Base-by-base conservation (phyloP, 1,284 basidiomycete genomes). In the Apiotrichum domesticum region DNA sequence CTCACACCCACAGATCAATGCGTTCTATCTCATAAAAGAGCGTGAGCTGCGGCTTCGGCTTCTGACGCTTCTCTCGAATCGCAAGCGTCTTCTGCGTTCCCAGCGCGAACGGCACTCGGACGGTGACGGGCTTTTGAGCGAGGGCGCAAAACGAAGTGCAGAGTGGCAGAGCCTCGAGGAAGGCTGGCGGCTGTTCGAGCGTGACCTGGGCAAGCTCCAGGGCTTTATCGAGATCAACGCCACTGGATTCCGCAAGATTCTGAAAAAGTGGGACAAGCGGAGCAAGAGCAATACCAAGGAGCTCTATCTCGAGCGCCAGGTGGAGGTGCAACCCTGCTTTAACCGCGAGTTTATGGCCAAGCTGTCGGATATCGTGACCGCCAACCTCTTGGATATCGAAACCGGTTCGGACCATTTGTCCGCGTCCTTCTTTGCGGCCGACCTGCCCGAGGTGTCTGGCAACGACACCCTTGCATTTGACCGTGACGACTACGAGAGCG, bases 261-360 rank as follows among this genome's bases (percentile, higher is more conserved):
- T 98, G 62, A 98, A 99, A 71, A 99, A 99, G 74, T 99, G 93
- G 84, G 96, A 98, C 79, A 99, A 98, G 78, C 84, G 90, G 55
- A 93, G 89, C 42, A 98, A 88, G 63, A 93, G 87, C 13, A 88
- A 87, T 39, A 98, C 89, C 14, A 98, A 96, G 76, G 96, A 99
- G 73, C 81, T 98, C 10, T 98, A 98, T 75, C 84, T 99, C 39
- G 85, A 92, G 52, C 86, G 96, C 39, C 96, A 98, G 75, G 95
- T 99, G 10, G 96, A 99, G 66, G 90, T 98, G 11, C 96, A 98
- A 71, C 96, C 95, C 3, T 92, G 93, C 46, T 97, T 98, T 78
- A 96, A 97, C 72, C 83, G 96, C 77, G 93, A 98, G 84, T 89
- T 98, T 69, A 95, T 99, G 59, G 89, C 93, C 50, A 93, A 97